A percentile compares a stretch with the other conserved stretches of the same genome.
Conservation (phyloP, 2,329 filamentous ascomycete species). For the Coniochaeta hoffmannii region DNA sequence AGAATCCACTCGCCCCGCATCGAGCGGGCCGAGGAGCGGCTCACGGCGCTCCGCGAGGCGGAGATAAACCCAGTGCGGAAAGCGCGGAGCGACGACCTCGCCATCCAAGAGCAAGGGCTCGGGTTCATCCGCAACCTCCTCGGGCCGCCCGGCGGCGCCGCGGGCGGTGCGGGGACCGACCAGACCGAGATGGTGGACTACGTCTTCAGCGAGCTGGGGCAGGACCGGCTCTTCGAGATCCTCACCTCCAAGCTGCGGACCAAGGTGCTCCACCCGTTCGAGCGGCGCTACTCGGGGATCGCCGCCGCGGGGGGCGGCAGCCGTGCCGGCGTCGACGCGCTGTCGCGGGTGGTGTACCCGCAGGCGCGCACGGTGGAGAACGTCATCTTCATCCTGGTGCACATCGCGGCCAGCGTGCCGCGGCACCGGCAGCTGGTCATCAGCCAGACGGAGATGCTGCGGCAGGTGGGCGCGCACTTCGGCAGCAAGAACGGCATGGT, state of each 20-base stretch:
- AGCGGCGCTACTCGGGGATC: conserved; percentile 27
- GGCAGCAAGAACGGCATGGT: conserved; percentile 66
- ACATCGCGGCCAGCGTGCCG: conserved; percentile 77
- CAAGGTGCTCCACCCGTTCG: conserved; percentile 46
- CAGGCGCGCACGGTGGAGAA: conserved; percentile 66
- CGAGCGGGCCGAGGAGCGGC: conserved; percentile 40
- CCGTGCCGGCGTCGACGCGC: too few species aligned
- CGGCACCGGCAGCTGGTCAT: conserved; percentile 72
- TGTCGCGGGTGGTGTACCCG: conserved; percentile 47
- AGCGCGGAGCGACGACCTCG: conserved; percentile 68
- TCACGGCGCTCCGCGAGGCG: conserved; percentile 49
- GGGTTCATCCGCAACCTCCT: conserved; percentile 88
- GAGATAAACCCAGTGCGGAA: conserved; percentile 63
- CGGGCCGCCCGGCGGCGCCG: conserved; percentile 46
- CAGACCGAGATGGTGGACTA: conserved; percentile 75
- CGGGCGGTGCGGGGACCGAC: conserved; percentile 28
- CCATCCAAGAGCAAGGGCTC: conserved; percentile 84
- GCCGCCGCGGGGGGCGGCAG: too few species aligned
- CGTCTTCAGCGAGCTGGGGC: conserved; percentile 67
- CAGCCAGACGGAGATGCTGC: conserved; percentile 68
- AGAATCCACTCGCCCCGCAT: conserved; percentile 31
- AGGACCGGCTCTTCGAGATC: conserved; percentile 73
- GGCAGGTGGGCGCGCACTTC: conserved; percentile 65
- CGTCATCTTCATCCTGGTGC: conserved; percentile 75
- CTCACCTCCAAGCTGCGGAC: conserved; percentile 70